Conservation (phyloP, 148 eudicot species). For the Silene conica region DNA sequence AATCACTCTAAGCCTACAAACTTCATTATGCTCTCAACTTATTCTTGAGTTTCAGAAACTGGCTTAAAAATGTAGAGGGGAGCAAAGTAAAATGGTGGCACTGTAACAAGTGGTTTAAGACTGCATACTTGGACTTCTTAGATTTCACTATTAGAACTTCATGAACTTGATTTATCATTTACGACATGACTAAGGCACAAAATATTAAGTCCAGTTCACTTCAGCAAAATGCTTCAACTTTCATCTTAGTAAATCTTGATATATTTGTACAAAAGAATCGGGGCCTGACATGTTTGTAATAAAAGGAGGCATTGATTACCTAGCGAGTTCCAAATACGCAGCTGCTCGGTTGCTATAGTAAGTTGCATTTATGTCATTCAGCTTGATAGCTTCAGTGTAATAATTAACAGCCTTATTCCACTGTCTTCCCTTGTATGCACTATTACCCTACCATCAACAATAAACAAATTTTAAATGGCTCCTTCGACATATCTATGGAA, state of each 20-base stretch:
- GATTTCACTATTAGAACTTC: background rate
- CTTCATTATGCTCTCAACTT: background rate
- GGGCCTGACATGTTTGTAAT: background rate
- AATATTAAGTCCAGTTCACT: background rate
- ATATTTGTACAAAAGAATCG: background rate
- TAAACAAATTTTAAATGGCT: background rate
- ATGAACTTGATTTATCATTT: background rate
- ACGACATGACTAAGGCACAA: background rate
- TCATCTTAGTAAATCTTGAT: background rate
- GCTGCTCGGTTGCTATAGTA: constrained; percentile 87
- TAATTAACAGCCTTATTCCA: constrained; percentile 81
- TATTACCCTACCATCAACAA: constrained; percentile 59
- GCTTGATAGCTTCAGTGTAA: constrained; percentile 72
- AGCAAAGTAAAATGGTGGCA: background rate
- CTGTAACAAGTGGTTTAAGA: background rate
- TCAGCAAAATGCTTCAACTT: background rate
- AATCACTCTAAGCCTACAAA: background rate
- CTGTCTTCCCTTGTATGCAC: constrained; percentile 67
- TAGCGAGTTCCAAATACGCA: constrained; percentile 75
- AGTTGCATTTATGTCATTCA: constrained; percentile 59
- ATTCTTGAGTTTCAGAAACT: too few species aligned
- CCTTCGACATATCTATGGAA: background rate
- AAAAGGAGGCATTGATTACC: constrained; percentile 30
- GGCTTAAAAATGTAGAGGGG: background rate
- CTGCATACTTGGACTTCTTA: background rate